Evolutionary conservation across 148 eudicot species (phyloP).

Genomic region (Rhododendron griersonianum): DNA sequence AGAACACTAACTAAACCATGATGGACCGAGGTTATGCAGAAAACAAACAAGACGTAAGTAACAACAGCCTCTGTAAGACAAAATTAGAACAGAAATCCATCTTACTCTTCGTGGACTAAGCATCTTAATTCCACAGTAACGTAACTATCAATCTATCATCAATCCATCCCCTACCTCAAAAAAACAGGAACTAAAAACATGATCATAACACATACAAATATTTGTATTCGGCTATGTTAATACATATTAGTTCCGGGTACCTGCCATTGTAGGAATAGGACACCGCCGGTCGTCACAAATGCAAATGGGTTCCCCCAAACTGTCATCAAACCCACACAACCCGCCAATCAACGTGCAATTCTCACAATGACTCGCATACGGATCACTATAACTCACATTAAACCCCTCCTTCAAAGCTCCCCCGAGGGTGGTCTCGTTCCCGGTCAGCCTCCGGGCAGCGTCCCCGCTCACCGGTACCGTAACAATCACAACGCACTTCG

Average conservation of each 20-base stretch:
- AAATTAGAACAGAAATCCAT: neutral
- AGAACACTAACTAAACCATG: neutral
- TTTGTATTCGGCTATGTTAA: neutral
- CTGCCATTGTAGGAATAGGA: neutral
- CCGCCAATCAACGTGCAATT: conserved; percentile 24
- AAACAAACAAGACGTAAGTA: neutral
- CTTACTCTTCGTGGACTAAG: neutral
- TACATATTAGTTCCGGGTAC: neutral
- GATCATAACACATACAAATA: neutral
- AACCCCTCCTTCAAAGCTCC: conserved; percentile 35
- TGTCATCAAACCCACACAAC: conserved; percentile 24
- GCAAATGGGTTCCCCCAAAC: conserved; percentile 19
- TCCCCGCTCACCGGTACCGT: conserved; percentile 16
- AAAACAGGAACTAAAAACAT: neutral
- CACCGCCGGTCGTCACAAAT: conserved; percentile 30
- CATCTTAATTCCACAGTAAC: neutral
- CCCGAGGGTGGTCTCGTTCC: conserved; percentile 12
- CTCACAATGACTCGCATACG: conserved; percentile 16
- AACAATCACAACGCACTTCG: conserved; percentile 8
- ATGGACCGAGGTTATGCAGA: neutral
- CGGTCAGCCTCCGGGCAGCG: conserved; percentile 12
- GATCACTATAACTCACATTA: conserved; percentile 21
- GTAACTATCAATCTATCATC: neutral
- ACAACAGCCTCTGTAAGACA: neutral
- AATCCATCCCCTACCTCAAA: neutral